These are phyloP conservation scores for Trematosphaeria pertusa DNA, from an alignment of 2,329 filamentous ascomycete genomes.

Conservation along the genomic window DNA sequence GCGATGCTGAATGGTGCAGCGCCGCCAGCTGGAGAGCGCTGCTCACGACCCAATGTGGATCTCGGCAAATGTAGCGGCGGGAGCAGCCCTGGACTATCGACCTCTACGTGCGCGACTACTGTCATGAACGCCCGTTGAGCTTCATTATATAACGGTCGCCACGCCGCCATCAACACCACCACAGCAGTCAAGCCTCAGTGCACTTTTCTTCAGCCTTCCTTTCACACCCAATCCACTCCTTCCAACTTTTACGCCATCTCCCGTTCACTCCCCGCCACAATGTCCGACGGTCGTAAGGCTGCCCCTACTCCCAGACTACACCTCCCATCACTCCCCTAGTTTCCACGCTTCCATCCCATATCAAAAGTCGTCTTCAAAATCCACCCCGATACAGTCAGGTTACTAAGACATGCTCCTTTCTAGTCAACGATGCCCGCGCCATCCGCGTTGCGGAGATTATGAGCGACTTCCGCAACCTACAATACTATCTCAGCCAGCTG, in stretches of 20 bases:
- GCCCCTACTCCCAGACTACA: constrained; percentile 11
- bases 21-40: constrained; percentile 44
- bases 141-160: constrained; percentile 45
- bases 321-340: background rate
- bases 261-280: constrained; percentile 38
- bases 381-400: background rate
- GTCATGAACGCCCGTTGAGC: constrained; percentile 35
- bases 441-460: constrained; percentile 69
- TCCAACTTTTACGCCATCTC: constrained; percentile 7
- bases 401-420: constrained; percentile 19
- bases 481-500: constrained; percentile 64
- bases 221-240: background rate
- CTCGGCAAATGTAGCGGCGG: constrained; percentile 47
- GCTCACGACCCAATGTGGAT: constrained; percentile 44
- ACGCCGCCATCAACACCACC: constrained; percentile 36
- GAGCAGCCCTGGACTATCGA: constrained; percentile 42
- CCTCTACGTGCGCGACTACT: constrained; percentile 35
- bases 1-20: constrained; percentile 44
- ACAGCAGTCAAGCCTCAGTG: constrained; percentile 26
- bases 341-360: background rate
- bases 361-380: background rate
- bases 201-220: constrained; percentile 3
- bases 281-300: constrained; percentile 65
- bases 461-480: constrained; percentile 68
- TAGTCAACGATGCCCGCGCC: constrained; percentile 70